Base-by-base conservation (phyloP, 1,284 basidiomycete genomes). In the Moniliella sp. region DNA sequence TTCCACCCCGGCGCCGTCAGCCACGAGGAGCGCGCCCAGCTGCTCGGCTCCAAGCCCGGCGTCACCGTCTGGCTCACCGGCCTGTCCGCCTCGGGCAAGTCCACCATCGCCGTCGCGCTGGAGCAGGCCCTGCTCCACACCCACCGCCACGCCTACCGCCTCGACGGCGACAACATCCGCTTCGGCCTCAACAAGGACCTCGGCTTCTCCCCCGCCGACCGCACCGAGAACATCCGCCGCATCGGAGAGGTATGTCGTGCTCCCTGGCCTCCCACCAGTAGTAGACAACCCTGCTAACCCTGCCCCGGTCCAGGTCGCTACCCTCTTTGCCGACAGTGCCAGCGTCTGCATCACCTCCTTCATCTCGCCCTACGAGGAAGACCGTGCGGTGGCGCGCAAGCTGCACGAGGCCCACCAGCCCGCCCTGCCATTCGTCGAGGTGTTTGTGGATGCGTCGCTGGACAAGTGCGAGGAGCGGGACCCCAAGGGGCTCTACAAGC, bases 121-220 rank as follows among this genome's bases (percentile, higher is more conserved):
- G 88, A 99, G 63, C 84, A 94, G 62, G 80, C 88, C 60, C 71
- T 99, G 10, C 69, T 99, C 33, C 79, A 86, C 62, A 67, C 76
- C 35, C 70, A 73, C 40, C 80, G 78, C 51, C 82, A 81, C 50
- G 67, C 76, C 26, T 97, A 91, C 65, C 74, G 88, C 26, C 69
- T 99, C 15, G 88, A 99, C 57, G 88, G 88, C 3, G 88, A 97
- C 66, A 97, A 97, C 64, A 69, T 97, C 40, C 74, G 88, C 36
- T 88, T 93, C 54, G 91, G 91, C 5, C 67, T 99, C 30, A 97
- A 97, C 71, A 94, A 82, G 66, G 88, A 97, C 57, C 74, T 99
- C 30, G 84, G 88, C 1, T 99, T 99, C 57, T 80, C 84, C 50
- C 84, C 84, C 55, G 76, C 75, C 56, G 86, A 84, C 31, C 72